Evolutionary conservation across 352 stramenopile genomes (phyloP), one percentile per base, ranked within the genome.

Genomic region (Phytophthora citricola): DNA sequence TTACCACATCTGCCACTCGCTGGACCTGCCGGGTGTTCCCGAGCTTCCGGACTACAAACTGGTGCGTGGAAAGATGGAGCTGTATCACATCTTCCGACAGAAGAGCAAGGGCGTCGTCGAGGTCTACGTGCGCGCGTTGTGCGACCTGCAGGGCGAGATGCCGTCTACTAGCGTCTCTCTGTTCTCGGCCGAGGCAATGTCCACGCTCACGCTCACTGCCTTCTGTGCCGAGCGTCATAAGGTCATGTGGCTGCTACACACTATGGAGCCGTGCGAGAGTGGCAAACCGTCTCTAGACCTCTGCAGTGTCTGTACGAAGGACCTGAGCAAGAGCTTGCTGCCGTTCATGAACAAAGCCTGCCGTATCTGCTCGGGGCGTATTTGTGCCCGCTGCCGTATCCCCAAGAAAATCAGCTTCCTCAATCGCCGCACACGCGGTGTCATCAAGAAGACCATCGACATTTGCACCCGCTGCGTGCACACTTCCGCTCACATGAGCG

Each of bases 61-160:
- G 1, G 54, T 87, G n/a, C 76, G 78, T 24, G 71, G 73, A 44
- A 67, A 76, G 20, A 40, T 71, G 9, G 75, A 76, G 17, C 31
- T 78, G 3, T 83, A 80, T 58, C 66, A 68, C 54, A 60, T 87
- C 12, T 87, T 83, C 58, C 68, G 68, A 8, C 75, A 83, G 29
- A 72, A 71, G 36, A 73, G 54, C 29, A 69, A 76, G 17, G 65
- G 69, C 14, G 45, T 78, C n/a, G 75, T 87, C 8, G 78, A 87
- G 48, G 69, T 78, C 5, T 87, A 79, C 29, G 62, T 58, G 2
- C 63, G 69, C 9, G 63, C 64, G 4, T 54, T 78, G 20, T 71
- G 54, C 29, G 66, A 80, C 31, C 52, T 80, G 17, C 56, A 68
- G 29, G 73, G 70, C 6, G 65, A 76, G 17, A 68, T 78, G 48